Conservation (phyloP, 257 asterid species). For the Solanum appendiculatum region DNA sequence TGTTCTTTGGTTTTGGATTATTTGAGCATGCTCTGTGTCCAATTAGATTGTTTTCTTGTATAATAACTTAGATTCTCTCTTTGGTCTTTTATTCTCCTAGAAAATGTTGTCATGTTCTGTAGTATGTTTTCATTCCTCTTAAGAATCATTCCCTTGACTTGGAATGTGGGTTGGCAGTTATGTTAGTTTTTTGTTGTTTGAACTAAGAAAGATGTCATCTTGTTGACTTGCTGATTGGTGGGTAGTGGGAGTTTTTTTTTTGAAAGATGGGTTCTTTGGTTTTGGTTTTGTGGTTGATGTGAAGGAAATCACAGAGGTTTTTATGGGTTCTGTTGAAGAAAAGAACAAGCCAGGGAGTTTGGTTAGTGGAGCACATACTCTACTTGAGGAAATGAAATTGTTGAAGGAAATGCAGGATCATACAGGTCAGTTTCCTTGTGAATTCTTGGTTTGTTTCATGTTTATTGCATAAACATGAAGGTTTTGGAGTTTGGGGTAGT, state of each 20-base stretch:
- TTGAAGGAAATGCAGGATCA: conserved; percentile 85
- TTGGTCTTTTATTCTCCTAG: conserved; percentile 7
- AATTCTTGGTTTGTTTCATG: neutral
- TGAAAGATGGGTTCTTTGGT: conserved; percentile 22
- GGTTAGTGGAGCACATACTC: conserved; percentile 41
- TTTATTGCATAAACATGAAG: neutral
- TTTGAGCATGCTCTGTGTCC: conserved; percentile 30
- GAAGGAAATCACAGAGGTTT: neutral
- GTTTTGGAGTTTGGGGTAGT: neutral
- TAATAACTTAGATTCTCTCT: conserved; percentile 46
- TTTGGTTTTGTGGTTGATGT: conserved; percentile 12
- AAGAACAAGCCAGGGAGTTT: conserved; percentile 44
- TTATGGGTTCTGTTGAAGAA: conserved; percentile 57
- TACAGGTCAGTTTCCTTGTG: conserved; percentile 30
- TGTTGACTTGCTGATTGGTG: neutral
- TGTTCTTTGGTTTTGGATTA: conserved; percentile 63
- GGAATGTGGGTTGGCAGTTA: neutral
- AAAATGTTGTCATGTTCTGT: conserved; percentile 1
- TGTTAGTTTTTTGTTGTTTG: neutral
- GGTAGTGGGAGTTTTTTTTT: neutral
- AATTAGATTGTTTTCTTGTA: conserved; percentile 41
- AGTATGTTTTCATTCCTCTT: neutral
- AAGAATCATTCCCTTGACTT: conserved; percentile 3
- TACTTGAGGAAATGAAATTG: conserved; percentile 69
- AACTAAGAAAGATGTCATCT: conserved; percentile 8